A percentile compares a stretch with the other conserved stretches of the same genome.
phyloP scores from a whole-genome alignment of 768 basidiomycete genomes.

The Collybiopsis luxurians region DNA sequence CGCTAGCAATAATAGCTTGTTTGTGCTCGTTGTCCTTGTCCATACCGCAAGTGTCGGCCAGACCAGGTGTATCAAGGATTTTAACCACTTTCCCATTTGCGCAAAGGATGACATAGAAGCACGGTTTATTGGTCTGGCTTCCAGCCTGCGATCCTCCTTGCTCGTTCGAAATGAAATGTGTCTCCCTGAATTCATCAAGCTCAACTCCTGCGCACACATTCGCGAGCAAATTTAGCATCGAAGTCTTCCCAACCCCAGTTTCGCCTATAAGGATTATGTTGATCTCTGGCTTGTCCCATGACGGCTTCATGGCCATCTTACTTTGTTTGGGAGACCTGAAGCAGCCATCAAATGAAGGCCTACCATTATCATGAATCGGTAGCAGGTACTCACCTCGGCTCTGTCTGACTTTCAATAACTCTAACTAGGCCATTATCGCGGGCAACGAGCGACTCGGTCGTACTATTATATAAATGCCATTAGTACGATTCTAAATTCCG shows the following conservation, averaged over 20 bases:
- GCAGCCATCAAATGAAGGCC: too few relatives aligned
- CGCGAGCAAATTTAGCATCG: constrained; percentile 13
- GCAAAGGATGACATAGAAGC: background rate
- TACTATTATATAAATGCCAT: too few relatives aligned
- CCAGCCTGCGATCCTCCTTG: background rate
- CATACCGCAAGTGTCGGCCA: constrained; percentile 25
- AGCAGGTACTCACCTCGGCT: too few relatives aligned
- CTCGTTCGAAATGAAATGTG: background rate
- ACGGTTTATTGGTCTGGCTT: background rate
- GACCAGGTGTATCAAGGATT: constrained; percentile 26
- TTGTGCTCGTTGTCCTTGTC: constrained; percentile 22
- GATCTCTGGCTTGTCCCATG: background rate
- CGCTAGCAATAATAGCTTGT: constrained; percentile 18
- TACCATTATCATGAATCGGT: too few relatives aligned
- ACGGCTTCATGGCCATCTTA: constrained; percentile 3
- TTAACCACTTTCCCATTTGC: constrained; percentile 11
- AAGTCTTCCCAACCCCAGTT: constrained; percentile 17
- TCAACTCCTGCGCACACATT: constrained; percentile 12
- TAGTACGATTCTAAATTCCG: too few relatives aligned
- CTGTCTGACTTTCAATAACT: too few relatives aligned
- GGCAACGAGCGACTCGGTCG: too few relatives aligned
- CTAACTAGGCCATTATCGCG: too few relatives aligned
- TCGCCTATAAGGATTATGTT: constrained; percentile 12
- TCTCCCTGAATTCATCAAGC: background rate
- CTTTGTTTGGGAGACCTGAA: too few relatives aligned